Percentiles rank a stretch among this genome's conserved stretches.
These are phyloP conservation scores for Aureobasidium sp. DNA, from an alignment of 2,329 filamentous ascomycete species.

Conservation along the genomic window DNA sequence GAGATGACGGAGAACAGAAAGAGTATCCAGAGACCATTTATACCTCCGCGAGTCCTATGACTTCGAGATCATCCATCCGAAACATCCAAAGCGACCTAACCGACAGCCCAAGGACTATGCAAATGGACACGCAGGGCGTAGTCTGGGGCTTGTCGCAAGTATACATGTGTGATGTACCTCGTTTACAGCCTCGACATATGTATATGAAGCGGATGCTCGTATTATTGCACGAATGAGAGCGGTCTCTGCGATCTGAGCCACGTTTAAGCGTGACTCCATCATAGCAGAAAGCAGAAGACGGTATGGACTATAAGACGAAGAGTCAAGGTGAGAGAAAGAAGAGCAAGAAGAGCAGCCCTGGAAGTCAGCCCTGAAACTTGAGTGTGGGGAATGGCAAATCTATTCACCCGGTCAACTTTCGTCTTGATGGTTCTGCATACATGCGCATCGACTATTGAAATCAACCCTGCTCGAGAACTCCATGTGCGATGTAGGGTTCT, in stretches of 20 bases:
- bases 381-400: constrained; percentile 1
- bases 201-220: not conserved
- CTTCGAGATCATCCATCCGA: not conserved
- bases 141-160: not conserved
- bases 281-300: not conserved
- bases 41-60: not conserved
- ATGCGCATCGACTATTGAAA: not conserved
- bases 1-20: not conserved
- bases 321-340: not conserved
- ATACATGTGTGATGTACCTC: not conserved
- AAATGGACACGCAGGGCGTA: not conserved
- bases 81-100: not conserved
- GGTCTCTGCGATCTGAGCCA: not conserved
- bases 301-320: not conserved
- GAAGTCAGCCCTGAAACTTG: not conserved
- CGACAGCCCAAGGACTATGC: not conserved
- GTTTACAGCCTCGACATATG: not conserved
- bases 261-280: not conserved
- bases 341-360: not conserved
- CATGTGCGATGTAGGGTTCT: too few species aligned
- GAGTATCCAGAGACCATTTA: not conserved
- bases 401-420: not conserved
- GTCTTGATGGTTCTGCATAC: not conserved
- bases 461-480: not conserved
- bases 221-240: not conserved